phyloP scores from a whole-genome alignment of 2,329 filamentous ascomycete genomes.

The Talaromyces funiculosus region DNA sequence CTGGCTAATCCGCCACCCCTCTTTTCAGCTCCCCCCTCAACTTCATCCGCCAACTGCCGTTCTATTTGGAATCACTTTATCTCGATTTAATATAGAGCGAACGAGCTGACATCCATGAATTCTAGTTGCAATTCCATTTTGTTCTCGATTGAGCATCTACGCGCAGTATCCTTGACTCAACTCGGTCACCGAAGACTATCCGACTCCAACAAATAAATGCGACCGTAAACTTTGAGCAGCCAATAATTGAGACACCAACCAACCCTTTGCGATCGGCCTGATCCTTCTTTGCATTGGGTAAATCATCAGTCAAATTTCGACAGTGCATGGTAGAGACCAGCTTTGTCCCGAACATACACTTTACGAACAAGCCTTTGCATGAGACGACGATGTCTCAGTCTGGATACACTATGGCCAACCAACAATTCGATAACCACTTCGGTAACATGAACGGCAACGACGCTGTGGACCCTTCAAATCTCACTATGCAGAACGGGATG shows the following conservation, averaged over 20 bases:
- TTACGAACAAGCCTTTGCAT: background rate
- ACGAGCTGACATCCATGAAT: background rate
- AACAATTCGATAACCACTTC: conserved; percentile 46
- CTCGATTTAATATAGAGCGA: background rate
- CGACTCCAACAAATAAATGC: background rate
- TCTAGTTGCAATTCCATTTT: background rate
- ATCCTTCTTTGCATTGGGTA: conserved; percentile 1
- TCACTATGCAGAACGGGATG: conserved; percentile 59
- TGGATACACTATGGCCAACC: conserved; percentile 49
- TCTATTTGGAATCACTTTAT: background rate
- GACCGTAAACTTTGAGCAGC: background rate
- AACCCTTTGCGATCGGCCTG: background rate
- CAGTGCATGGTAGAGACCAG: conserved; percentile 50
- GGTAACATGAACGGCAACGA: conserved; percentile 45
- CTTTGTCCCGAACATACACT: conserved; percentile 60
- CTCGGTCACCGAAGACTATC: conserved; percentile 4
- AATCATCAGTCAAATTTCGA: background rate
- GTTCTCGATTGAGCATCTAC: background rate
- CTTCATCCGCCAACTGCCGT: conserved; percentile 15
- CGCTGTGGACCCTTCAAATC: conserved; percentile 76
- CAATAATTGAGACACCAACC: background rate
- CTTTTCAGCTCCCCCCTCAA: conserved; percentile 9
- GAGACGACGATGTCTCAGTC: conserved; percentile 45
- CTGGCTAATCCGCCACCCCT: conserved; percentile 7
- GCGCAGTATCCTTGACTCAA: background rate